Conservation (phyloP, 345 rosid genomes). For the Boechera retrofracta region DNA sequence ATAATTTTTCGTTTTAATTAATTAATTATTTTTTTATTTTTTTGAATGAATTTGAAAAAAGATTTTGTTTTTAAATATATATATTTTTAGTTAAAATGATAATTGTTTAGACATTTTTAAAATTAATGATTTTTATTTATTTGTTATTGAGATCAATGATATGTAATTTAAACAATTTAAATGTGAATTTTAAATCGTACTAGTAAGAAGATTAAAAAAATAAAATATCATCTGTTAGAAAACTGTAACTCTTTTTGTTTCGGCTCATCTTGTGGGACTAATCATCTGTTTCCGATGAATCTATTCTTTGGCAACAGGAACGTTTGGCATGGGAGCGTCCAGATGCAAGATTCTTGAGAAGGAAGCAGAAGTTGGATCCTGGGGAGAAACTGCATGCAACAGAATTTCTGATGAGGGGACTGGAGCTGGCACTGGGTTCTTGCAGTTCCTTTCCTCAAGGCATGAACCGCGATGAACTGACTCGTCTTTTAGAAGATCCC, state of each 20-base stretch:
- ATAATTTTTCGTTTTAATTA: too few species aligned
- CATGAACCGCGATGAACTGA: slow-evolving; percentile 47
- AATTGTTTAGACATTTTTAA: too few species aligned
- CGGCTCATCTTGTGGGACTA: background rate
- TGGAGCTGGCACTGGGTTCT: slow-evolving; percentile 57
- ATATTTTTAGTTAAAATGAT: too few species aligned
- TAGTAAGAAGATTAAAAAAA: too few species aligned
- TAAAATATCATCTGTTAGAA: background rate
- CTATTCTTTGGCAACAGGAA: slow-evolving; percentile 49
- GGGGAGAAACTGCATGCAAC: slow-evolving; percentile 50
- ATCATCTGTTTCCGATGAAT: slow-evolving; percentile 25
- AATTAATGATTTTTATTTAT: too few species aligned
- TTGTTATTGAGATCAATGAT: too few species aligned
- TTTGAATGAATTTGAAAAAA: too few species aligned
- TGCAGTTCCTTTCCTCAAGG: slow-evolving; percentile 58
- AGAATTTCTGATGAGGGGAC: slow-evolving; percentile 59
- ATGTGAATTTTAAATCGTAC: too few species aligned
- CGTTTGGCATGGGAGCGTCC: slow-evolving; percentile 66
- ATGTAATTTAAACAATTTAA: too few species aligned
- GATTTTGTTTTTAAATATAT: too few species aligned
- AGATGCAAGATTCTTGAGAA: slow-evolving; percentile 48
- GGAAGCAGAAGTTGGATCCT: slow-evolving; percentile 34
- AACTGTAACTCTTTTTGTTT: background rate
- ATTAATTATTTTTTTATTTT: too few species aligned
- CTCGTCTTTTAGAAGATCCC: slow-evolving; percentile 36